Conservation (phyloP, 768 basidiomycete species). For the Sporobolomyces pararoseus region DNA sequence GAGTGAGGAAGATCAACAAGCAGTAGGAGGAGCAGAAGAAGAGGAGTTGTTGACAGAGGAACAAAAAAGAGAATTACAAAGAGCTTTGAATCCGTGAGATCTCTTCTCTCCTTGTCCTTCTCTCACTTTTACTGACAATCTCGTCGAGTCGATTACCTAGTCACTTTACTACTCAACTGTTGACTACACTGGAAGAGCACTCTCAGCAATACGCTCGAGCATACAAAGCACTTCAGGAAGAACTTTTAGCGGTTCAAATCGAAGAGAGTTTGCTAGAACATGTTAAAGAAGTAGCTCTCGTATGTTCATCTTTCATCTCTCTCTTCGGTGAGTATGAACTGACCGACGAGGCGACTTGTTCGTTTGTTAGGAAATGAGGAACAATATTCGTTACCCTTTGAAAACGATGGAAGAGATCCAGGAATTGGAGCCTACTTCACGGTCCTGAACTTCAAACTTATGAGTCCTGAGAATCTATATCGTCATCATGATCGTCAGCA, state of each 20-base stretch:
- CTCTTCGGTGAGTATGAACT: not conserved
- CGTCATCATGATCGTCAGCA: too few relatives aligned
- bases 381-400: slow-evolving; percentile 5
- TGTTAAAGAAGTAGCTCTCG: slow-evolving; percentile 15
- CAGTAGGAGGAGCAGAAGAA: not conserved
- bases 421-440: not conserved
- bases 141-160: not conserved
- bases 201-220: not conserved
- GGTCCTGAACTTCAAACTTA: too few relatives aligned
- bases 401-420: slow-evolving; percentile 2
- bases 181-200: not conserved
- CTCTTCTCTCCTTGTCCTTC: not conserved
- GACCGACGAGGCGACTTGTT: not conserved
- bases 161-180: not conserved
- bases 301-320: not conserved
- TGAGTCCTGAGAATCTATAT: too few relatives aligned
- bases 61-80: not conserved
- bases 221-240: not conserved
- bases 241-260: slow-evolving; percentile 8
- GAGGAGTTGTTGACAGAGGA: not conserved
- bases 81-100: slow-evolving; percentile 9
- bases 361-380: not conserved
- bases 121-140: not conserved
- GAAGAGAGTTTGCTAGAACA: slow-evolving; percentile 22
- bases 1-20: too few relatives aligned